phyloP scores from a whole-genome alignment of 257 asterid species.

The Ballota nigra region DNA sequence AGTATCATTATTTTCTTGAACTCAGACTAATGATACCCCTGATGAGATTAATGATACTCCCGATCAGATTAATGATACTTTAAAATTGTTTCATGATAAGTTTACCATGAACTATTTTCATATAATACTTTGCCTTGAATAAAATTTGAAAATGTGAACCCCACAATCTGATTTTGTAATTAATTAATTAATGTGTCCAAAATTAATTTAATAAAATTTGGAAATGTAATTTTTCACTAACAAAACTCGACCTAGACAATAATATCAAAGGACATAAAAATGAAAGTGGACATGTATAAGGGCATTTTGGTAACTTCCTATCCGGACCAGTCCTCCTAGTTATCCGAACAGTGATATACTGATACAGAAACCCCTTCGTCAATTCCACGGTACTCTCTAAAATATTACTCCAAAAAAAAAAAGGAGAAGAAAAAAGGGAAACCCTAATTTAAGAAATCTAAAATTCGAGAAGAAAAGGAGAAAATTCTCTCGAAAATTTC shows the following conservation, averaged over 20 bases:
- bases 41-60: too few relatives aligned
- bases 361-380: slow-evolving; percentile 27
- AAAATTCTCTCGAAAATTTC: slow-evolving; percentile 25
- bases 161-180: too few relatives aligned
- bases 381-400: slow-evolving; percentile 13
- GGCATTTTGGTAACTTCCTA: not conserved
- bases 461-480: slow-evolving; percentile 13
- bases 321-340: slow-evolving; percentile 3
- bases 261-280: not conserved
- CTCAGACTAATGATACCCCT: too few relatives aligned
- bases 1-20: too few relatives aligned
- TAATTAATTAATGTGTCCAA: not conserved
- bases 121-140: too few relatives aligned
- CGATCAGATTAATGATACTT: too few relatives aligned
- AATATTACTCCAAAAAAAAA: slow-evolving; percentile 21
- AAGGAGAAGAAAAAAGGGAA: slow-evolving; percentile 15
- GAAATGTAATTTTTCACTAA: not conserved
- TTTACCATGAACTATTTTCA: too few relatives aligned
- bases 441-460: slow-evolving; percentile 32
- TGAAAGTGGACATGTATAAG: not conserved
- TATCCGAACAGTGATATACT: slow-evolving; percentile 17
- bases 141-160: too few relatives aligned
- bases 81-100: too few relatives aligned
- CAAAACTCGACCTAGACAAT: not conserved
- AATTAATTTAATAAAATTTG: not conserved